Percentiles rank a stretch among this genome's conserved stretches.
phyloP scores from a whole-genome alignment of 2,329 filamentous ascomycete genomes.

The Trichoderma oligosporum region DNA sequence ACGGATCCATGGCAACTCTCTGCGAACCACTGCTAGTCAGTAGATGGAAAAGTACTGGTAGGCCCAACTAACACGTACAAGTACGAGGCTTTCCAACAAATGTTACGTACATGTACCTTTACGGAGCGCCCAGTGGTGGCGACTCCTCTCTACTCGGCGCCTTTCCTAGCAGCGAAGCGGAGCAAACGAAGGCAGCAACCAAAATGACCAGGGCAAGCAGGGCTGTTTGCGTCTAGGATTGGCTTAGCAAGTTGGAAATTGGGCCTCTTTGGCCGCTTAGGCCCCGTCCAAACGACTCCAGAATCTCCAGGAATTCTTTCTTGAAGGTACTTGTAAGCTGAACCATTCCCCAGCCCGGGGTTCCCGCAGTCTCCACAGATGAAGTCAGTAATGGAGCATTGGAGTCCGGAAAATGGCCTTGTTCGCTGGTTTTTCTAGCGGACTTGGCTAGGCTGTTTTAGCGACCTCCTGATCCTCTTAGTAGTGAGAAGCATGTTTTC shows the following conservation, averaged over 20 bases:
- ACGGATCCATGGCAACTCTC: slow-evolving; percentile 4
- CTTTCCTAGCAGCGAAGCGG: slow-evolving; percentile 9
- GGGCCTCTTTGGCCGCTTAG: too few species aligned
- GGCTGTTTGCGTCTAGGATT: slow-evolving; percentile 17
- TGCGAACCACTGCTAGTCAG: slow-evolving; percentile 16
- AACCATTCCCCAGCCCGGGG: slow-evolving; percentile 18
- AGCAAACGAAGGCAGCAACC: slow-evolving; percentile 17
- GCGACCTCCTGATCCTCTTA: slow-evolving; percentile 13
- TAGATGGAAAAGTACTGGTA: too few species aligned
- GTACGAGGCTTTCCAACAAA: neutral
- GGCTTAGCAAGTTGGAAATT: neutral
- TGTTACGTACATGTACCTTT: neutral
- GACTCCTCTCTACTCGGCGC: slow-evolving; percentile 13
- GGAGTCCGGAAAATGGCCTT: slow-evolving; percentile 9
- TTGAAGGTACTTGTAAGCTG: slow-evolving; percentile 3
- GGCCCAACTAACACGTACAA: too few species aligned
- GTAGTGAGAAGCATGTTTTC: too few species aligned
- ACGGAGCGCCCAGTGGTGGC: slow-evolving; percentile 15
- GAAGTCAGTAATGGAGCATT: slow-evolving; percentile 17
- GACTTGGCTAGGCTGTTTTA: slow-evolving; percentile 1
- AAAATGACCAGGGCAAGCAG: slow-evolving; percentile 4
- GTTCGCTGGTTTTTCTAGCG: slow-evolving; percentile 7
- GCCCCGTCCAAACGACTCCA: slow-evolving; percentile 10
- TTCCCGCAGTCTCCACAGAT: slow-evolving; percentile 20
- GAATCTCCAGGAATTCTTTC: slow-evolving; percentile 19